Evolutionary conservation across 257 asterid genomes (phyloP).

Genomic region (Verbascum thapsus): DNA sequence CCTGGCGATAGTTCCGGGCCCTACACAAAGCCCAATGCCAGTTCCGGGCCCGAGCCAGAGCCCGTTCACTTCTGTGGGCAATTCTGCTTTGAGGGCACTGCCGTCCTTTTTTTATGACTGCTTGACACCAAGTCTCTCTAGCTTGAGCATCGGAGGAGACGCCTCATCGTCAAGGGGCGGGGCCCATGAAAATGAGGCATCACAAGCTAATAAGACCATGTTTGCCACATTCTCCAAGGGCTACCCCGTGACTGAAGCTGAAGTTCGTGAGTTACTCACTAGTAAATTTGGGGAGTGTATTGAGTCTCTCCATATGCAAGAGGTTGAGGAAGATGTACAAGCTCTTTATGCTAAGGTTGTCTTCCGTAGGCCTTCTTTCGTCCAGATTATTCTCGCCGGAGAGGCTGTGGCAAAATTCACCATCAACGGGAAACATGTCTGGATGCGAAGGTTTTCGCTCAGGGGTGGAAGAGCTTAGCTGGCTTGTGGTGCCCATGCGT

Average conservation of each 20-base stretch:
- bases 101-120: neutral
- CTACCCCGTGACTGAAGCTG: constrained; percentile 53
- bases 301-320: constrained; percentile 55
- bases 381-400: constrained; percentile 47
- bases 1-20: too few species aligned
- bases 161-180: neutral
- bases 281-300: constrained; percentile 49
- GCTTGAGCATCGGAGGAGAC: constrained; percentile 22
- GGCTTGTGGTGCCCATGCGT: constrained; percentile 25
- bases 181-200: neutral
- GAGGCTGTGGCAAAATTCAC: constrained; percentile 47
- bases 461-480: constrained; percentile 10
- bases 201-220: constrained; percentile 48
- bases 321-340: constrained; percentile 47
- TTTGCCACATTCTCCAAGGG: constrained; percentile 73
- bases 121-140: constrained; percentile 25
- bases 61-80: too few species aligned
- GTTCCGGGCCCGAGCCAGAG: constrained; percentile 9
- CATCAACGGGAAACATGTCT: constrained; percentile 67
- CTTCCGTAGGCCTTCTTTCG: constrained; percentile 29
- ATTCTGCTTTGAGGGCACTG: too few species aligned
- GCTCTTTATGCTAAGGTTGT: constrained; percentile 56
- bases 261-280: constrained; percentile 47
- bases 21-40: too few species aligned
- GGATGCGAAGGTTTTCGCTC: constrained; percentile 60